These are phyloP conservation scores for Hymenoscyphus albidus DNA, from an alignment of 2,329 filamentous ascomycete species.

Conservation along the genomic window DNA sequence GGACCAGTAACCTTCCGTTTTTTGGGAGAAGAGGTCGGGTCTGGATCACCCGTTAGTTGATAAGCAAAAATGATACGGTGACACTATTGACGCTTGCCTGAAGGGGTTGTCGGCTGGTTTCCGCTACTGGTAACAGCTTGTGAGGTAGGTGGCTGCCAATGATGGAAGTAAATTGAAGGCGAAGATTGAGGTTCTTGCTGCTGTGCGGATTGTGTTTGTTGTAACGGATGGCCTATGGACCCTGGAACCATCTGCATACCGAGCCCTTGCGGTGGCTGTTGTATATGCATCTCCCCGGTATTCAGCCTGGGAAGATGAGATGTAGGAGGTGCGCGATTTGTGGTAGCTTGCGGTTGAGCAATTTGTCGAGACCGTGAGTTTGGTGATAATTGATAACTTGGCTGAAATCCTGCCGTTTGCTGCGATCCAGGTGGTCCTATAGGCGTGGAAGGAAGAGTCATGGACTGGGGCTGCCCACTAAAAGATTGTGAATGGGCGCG, in stretches of 20 bases:
- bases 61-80: slow-evolving; percentile 38
- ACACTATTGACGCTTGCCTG: slow-evolving; percentile 57
- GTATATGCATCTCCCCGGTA: slow-evolving; percentile 40
- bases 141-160: slow-evolving; percentile 80
- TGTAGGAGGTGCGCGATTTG: slow-evolving; percentile 31
- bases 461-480: slow-evolving; percentile 26
- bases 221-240: slow-evolving; percentile 44
- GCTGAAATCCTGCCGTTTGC: slow-evolving; percentile 27
- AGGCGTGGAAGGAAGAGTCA: slow-evolving; percentile 33
- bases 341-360: slow-evolving; percentile 26
- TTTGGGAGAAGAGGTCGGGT: slow-evolving; percentile 72
- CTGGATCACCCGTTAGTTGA: slow-evolving; percentile 39
- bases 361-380: slow-evolving; percentile 31
- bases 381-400: slow-evolving; percentile 35
- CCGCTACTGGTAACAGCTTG: slow-evolving; percentile 53
- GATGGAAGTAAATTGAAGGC: slow-evolving; percentile 82
- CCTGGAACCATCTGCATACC: slow-evolving; percentile 43
- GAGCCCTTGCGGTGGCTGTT: slow-evolving; percentile 37
- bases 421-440: slow-evolving; percentile 26
- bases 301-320: slow-evolving; percentile 41
- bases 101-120: slow-evolving; percentile 68
- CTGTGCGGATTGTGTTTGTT: slow-evolving; percentile 45
- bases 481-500: slow-evolving; percentile 34
- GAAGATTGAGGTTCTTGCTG: slow-evolving; percentile 57
- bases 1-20: slow-evolving; percentile 74